phyloP scores from a whole-genome alignment of 2,329 filamentous ascomycete genomes.

The Daldinia sp. region DNA sequence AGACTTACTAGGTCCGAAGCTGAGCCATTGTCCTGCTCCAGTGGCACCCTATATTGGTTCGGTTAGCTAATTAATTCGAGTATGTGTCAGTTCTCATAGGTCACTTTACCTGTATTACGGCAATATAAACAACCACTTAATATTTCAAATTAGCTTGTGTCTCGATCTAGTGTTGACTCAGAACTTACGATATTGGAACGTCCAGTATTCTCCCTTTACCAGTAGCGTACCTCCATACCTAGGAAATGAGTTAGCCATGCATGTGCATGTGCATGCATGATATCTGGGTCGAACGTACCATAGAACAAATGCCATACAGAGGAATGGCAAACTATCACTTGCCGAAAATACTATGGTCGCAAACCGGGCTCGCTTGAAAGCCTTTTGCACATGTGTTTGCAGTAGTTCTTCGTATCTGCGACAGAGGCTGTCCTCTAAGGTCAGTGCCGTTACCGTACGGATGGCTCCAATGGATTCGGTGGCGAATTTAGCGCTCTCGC shows the following conservation, averaged over 20 bases:
- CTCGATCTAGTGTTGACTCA: neutral
- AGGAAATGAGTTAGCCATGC: slow-evolving; percentile 57
- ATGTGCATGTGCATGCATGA: neutral
- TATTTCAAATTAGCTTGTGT: slow-evolving; percentile 20
- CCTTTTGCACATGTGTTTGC: slow-evolving; percentile 63
- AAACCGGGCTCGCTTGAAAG: slow-evolving; percentile 68
- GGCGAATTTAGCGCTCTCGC: slow-evolving; percentile 76
- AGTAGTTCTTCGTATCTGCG: slow-evolving; percentile 68
- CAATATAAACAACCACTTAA: slow-evolving; percentile 67
- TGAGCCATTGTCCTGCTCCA: slow-evolving; percentile 71
- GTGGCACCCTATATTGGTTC: slow-evolving; percentile 59
- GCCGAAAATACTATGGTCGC: slow-evolving; percentile 74
- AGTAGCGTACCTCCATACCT: slow-evolving; percentile 73
- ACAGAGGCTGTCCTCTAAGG: slow-evolving; percentile 72
- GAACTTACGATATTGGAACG: slow-evolving; percentile 55
- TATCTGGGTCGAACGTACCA: slow-evolving; percentile 33
- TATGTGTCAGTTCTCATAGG: neutral
- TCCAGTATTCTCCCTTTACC: slow-evolving; percentile 57
- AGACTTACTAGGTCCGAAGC: slow-evolving; percentile 64
- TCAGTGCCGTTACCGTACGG: slow-evolving; percentile 74
- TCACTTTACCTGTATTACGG: slow-evolving; percentile 64
- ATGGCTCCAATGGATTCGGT: slow-evolving; percentile 78
- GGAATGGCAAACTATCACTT: slow-evolving; percentile 63
- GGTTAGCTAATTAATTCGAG: slow-evolving; percentile 12
- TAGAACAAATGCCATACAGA: slow-evolving; percentile 47